Evolutionary conservation across 202 grass and related monocot genomes (phyloP).

Genomic region (Dendrocalamus latiflorus): DNA sequence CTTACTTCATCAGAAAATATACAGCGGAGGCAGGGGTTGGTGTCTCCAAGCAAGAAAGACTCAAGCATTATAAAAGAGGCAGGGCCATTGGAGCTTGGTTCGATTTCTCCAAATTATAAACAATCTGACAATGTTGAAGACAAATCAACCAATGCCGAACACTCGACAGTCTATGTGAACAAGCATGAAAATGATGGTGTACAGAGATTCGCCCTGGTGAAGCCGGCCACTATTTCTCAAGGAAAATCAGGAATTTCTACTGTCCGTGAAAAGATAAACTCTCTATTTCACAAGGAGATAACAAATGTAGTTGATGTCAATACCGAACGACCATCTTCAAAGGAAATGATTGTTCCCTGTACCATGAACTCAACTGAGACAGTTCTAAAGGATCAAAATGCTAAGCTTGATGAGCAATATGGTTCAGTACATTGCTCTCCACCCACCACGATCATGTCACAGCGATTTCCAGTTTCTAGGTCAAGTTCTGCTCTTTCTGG

Average conservation of each 20-base stretch:
- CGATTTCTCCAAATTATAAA: constrained; percentile 23
- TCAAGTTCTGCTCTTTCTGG: constrained; percentile 44
- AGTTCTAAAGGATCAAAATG: constrained; percentile 21
- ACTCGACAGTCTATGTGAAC: constrained; percentile 2
- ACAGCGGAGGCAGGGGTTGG: constrained; percentile 45
- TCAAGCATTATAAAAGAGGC: constrained; percentile 5
- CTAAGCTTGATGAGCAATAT: constrained; percentile 32
- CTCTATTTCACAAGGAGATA: constrained; percentile 27
- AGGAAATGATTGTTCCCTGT: constrained; percentile 18
- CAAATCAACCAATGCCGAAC: constrained; percentile 19
- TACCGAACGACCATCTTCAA: constrained; percentile 6
- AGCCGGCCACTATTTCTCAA: not conserved
- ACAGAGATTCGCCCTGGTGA: not conserved
- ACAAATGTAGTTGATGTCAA: constrained; percentile 4
- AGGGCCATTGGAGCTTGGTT: constrained; percentile 12
- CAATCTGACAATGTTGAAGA: constrained; percentile 21
- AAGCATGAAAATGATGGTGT: constrained; percentile 21
- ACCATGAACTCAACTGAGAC: constrained; percentile 8
- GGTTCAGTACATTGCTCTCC: constrained; percentile 33
- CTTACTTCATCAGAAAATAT: constrained; percentile 62
- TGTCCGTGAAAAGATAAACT: constrained; percentile 5
- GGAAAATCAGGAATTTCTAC: constrained; percentile 13
- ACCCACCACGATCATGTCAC: constrained; percentile 50
- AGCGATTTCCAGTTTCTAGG: constrained; percentile 52
- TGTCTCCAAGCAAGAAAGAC: constrained; percentile 52